Evolutionary conservation across 176 grass and related monocot species (phyloP), one percentile per base, ranked within the genome.

Genomic region (Dendrocalamus sinicus): DNA sequence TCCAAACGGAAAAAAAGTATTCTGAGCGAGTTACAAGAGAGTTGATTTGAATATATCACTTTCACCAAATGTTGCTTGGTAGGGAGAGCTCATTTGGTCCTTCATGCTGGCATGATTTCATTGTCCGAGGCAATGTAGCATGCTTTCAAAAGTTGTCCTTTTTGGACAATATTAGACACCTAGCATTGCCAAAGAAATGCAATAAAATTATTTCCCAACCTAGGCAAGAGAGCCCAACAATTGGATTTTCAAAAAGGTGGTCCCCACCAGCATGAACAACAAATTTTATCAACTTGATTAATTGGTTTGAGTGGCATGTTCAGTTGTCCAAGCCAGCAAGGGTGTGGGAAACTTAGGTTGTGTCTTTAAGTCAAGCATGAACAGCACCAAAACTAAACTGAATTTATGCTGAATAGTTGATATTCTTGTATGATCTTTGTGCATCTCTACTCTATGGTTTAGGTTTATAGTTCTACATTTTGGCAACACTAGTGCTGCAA

Each of bases 51-150:
- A 53, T n/a, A 41, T 15, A 44, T 82, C 8, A 52, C 63, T 80
- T 78, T 20, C 15, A n/a, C 24, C 37, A 7, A 41, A 19, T 43
- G n/a, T 44, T 28, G 20, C 8, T 58, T 43, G 35, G 20, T 72
- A 47, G 53, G 24, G 16, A 59, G 51, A 39, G 13, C 45, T 16
- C 46, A 73, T 46, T 19, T 20, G 5, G 57, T 65, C 43, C 44
- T 64, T 70, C 8, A 11, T 65, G 45, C 14, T 84, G 61, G 81
- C 52, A 24, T 64, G 19, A 52, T 74, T 75, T 48, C 58, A 12
- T 75, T 84, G 26, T 12, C 57, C 22, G 9, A 75, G 41, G 57
- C 81, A 84, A 23, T 39, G 7, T 65, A 84, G 59, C 41, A 16
- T 74, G 4, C 60, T 28, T 74, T 50, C 32, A 64, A 83, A 37